These are phyloP conservation scores for Ramalina intermedia DNA, from an alignment of 495 filamentous ascomycete genomes.

Conservation along the genomic window DNA sequence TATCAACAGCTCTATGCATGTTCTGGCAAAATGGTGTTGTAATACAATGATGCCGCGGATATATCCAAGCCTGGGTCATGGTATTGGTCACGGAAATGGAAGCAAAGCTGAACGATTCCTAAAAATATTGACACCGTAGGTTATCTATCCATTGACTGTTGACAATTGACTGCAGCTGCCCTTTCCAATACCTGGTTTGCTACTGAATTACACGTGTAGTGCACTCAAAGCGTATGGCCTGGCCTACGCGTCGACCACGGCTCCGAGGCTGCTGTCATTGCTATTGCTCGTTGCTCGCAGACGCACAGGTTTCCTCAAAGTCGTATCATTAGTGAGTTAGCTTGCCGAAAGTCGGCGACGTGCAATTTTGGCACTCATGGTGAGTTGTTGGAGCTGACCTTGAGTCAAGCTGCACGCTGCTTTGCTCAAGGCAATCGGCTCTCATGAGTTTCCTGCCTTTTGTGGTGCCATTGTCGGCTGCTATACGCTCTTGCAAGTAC, in stretches of 20 bases:
- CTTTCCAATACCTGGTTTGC: too few species aligned
- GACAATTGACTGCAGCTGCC: too few species aligned
- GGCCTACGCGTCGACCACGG: slow-evolving; percentile 6
- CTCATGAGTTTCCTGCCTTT: slow-evolving; percentile 61
- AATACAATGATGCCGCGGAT: too few species aligned
- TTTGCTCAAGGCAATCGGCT: slow-evolving; percentile 24
- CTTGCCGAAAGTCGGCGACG: neutral
- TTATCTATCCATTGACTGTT: too few species aligned
- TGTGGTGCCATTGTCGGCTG: slow-evolving; percentile 66
- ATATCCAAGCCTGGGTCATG: too few species aligned
- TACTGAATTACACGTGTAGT: neutral
- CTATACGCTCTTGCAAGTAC: slow-evolving; percentile 52
- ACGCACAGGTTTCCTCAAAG: neutral
- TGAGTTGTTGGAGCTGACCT: neutral
- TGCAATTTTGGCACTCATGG: too few species aligned
- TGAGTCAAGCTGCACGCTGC: slow-evolving; percentile 5
- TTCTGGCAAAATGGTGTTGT: too few species aligned
- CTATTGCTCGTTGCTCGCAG: slow-evolving; percentile 1
- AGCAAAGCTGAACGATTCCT: too few species aligned
- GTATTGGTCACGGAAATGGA: too few species aligned
- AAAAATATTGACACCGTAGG: too few species aligned
- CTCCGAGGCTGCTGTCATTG: slow-evolving; percentile 7
- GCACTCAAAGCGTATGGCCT: slow-evolving; percentile 9
- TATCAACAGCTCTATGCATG: too few species aligned
- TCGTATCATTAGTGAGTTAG: neutral